Base-by-base conservation (phyloP, 352 stramenopile genomes). In the Globisporangium ultimum region DNA sequence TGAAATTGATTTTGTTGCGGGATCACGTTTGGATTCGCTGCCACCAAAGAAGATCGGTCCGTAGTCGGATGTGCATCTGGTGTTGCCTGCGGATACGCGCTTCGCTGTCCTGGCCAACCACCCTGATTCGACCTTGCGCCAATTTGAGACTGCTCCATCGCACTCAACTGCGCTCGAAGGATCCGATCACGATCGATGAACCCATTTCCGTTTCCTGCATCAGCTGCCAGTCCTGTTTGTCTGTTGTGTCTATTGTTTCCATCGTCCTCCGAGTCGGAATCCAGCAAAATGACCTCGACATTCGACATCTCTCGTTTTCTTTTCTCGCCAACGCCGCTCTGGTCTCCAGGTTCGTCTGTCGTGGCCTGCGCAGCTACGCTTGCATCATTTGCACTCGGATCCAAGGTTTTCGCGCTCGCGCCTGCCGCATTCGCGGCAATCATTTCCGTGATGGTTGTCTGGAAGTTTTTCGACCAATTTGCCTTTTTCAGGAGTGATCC, bases 211-310 rank as follows among this genome's bases (percentile, higher is more conserved):
- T 15, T 52, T 11, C 18, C 47, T 52, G 17, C 12, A 36, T 36
- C 28, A 7, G 17, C 20, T 52, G 24, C 20, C 14, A 14, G 0
- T 15, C 17, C 15, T 24, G 41, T 15, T 1, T 21, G 1, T 48
- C 12, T 56, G 3, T 22, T 20, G 14, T 18, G 11, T 12, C 52
- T 46, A 24, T 32, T 34, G 20, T 45, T 24, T 15, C 68, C 64
- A 18, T 79, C 71, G 5, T 74, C 48, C 18, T 74, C 70, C 4
- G 77, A 71, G 48, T 88, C 69, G 1, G 78, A 75, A 22, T 89
- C 76, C 42, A 91, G 76, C 32, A 71, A 68, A 28, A 91, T 89
- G 28, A 88, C 66, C 55, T 91, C 81, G 24, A 72, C 45, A n/a
- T 72, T 55, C 43, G 55, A 41, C 20, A 48, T 10, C 7, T 61